A percentile compares a stretch with the other conserved stretches of the same genome.
These are phyloP conservation scores for Citrullus mucosospermus DNA, from an alignment of 306 rosid species.

Conservation along the genomic window DNA sequence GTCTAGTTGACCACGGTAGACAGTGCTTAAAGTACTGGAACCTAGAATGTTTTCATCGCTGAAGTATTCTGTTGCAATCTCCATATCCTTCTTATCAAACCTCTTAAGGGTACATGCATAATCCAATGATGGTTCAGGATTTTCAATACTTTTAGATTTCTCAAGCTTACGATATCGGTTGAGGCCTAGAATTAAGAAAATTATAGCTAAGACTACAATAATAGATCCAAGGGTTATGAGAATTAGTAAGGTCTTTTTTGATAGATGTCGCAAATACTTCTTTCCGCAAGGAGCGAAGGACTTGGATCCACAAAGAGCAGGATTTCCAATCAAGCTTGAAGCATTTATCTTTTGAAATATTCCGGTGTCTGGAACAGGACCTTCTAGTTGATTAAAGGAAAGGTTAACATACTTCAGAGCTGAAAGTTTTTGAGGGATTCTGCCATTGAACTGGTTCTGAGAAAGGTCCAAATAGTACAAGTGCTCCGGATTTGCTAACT, in stretches of 20 bases:
- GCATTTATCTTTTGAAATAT: conserved; percentile 36
- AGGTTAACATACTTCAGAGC: conserved; percentile 47
- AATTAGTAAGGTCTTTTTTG: background rate
- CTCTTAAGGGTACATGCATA: conserved; percentile 43
- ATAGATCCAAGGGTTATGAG: background rate
- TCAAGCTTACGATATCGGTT: conserved; percentile 15
- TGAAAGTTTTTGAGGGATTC: conserved; percentile 42
- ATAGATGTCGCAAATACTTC: conserved; percentile 16
- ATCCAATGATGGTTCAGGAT: conserved; percentile 19
- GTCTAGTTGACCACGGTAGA: conserved; percentile 55
- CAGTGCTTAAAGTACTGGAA: conserved; percentile 70
- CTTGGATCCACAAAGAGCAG: conserved; percentile 54
- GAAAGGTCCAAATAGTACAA: conserved; percentile 69
- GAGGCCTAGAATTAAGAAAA: background rate
- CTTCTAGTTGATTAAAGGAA: conserved; percentile 72
- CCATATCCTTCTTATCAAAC: conserved; percentile 43
- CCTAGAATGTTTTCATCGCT: conserved; percentile 42
- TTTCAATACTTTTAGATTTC: conserved; percentile 22
- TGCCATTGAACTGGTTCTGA: conserved; percentile 54
- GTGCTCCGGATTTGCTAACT: conserved; percentile 32
- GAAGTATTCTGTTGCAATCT: conserved; percentile 52
- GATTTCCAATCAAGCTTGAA: conserved; percentile 53
- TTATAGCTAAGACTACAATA: background rate
- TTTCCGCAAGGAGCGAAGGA: conserved; percentile 32
- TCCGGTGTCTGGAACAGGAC: conserved; percentile 51